phyloP scores from a whole-genome alignment of 176 grass and related monocot species.

The Lolium multiflorum region DNA sequence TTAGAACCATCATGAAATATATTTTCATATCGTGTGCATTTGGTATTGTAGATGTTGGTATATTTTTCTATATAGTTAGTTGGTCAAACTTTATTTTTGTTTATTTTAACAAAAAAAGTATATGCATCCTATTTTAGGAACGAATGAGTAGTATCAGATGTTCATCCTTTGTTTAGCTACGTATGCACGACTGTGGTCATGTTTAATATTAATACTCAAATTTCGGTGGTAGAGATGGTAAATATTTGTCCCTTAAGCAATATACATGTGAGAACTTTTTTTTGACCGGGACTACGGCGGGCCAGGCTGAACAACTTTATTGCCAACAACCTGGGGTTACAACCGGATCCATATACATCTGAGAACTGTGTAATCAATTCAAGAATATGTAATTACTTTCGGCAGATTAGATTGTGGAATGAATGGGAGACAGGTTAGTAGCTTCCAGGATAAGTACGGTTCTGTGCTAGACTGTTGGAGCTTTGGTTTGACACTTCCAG shows the following conservation, averaged over 20 bases:
- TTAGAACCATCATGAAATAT: no score
- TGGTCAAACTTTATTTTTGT: no score
- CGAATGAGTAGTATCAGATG: no score
- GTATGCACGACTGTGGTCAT: background rate
- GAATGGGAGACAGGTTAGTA: no score
- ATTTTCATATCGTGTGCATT: no score
- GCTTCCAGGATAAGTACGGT: background rate
- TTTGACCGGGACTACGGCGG: no score
- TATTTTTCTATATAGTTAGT: no score
- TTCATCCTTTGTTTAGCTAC: background rate
- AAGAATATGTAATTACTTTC: background rate
- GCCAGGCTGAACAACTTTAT: no score
- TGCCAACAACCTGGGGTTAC: no score
- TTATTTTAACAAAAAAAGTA: no score
- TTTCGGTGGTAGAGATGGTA: conserved; percentile 17
- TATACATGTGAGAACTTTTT: background rate
- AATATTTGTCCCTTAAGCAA: background rate
- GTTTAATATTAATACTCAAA: background rate
- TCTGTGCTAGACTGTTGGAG: background rate
- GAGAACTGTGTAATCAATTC: background rate
- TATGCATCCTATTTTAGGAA: no score
- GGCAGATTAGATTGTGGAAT: background rate
- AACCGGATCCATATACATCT: background rate
- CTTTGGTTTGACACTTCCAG: background rate
- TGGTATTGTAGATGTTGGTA: no score